Conservation (phyloP, 2,329 filamentous ascomycete genomes). For the Nigrospora oryzae region DNA sequence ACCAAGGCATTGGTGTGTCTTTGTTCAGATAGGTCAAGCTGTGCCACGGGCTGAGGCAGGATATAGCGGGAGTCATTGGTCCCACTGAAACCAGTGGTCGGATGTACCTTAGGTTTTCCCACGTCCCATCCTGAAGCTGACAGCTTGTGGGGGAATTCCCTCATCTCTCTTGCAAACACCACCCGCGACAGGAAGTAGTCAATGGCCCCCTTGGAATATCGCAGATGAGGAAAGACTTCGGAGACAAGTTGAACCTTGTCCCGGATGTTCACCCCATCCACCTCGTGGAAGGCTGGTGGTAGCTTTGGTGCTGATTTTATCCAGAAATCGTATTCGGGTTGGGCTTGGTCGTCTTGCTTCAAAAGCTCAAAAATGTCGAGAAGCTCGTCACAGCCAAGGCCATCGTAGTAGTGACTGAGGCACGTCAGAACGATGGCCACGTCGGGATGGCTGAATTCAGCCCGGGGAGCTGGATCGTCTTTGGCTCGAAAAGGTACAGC, state of each 20-base stretch:
- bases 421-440: constrained; percentile 47
- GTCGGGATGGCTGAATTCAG: constrained; percentile 57
- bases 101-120: constrained; percentile 32
- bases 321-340: constrained; percentile 42
- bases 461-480: constrained; percentile 42
- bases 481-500: constrained; percentile 54
- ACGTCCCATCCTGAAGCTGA: constrained; percentile 63
- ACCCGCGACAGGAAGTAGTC: constrained; percentile 54
- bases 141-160: constrained; percentile 55
- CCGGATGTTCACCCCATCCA: constrained; percentile 48
- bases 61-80: constrained; percentile 56
- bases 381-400: constrained; percentile 42
- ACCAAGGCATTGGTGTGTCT: constrained; percentile 62
- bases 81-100: constrained; percentile 60
- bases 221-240: constrained; percentile 43
- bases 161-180: constrained; percentile 54
- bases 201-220: constrained; percentile 42
- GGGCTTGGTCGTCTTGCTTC: constrained; percentile 39
- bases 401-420: constrained; percentile 47
- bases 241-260: constrained; percentile 39
- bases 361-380: constrained; percentile 38
- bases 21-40: constrained; percentile 45
- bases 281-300: constrained; percentile 24
- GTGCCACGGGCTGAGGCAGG: constrained; percentile 46
- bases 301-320: constrained; percentile 24